Base-by-base conservation (phyloP, 1,139 yeast species). In the Blastobotrys malaysiensis region DNA sequence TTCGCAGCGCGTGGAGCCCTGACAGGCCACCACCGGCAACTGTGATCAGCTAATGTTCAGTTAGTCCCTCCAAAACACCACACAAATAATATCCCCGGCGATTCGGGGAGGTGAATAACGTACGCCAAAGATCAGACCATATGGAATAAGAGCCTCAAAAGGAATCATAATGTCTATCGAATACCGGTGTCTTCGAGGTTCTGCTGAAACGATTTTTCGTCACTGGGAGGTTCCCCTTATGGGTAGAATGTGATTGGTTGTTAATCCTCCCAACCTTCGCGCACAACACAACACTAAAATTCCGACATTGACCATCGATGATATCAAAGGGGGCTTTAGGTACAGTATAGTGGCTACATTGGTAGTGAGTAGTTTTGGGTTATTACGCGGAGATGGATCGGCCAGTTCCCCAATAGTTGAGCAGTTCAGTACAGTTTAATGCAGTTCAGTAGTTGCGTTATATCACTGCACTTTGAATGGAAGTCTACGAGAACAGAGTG, bases 81-180 rank as follows among this genome's bases (percentile, higher is more conserved):
- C 26, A 22, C 26, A 5, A 22, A 39, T 7, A n/a, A n/a, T n/a
- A n/a, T 44, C 19, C 22, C 13, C 48, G 4, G 13, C 36, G 9
- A 14, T 19, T 19, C 18, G 4, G 16, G n/a, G 26, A 22, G 11
- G 11, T 9, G 11, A 9, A 6, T n/a, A 13, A 72, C 79, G 48
- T 72, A 76, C 79, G 14, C 78, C 75, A 57, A 82, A 70, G 77
- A 84, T 84, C 62, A 83, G 74, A 60, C 81, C 85, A 65, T 81
- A 83, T 58, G 88, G 88, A 69, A 83, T 67, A 57, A 83, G 72
- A 57, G 86, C 88, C 78, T 84, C 88, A 73, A 83, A 83, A 63
- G 89, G 88, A 75, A 84, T 82, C 84, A 80, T 79, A 46, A 55
- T 69, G 52, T 24, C 24, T 52, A 31, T 48, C 26, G 45, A 48